These are phyloP conservation scores for Crucibulum laeve DNA, from an alignment of 768 basidiomycete species.

Conservation along the genomic window DNA sequence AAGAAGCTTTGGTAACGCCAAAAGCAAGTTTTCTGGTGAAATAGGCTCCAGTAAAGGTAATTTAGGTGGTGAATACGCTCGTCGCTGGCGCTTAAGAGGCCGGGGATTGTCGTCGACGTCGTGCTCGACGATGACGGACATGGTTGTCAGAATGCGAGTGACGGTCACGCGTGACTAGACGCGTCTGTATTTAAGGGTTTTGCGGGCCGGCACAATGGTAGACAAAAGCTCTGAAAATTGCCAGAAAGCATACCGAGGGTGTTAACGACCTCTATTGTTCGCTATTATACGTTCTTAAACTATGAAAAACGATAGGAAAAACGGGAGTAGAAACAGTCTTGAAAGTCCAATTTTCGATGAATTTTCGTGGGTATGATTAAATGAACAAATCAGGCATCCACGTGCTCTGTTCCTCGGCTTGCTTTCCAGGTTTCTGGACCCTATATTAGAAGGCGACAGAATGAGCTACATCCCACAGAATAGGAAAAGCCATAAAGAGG, in stretches of 20 bases:
- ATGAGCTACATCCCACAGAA: too few relatives aligned
- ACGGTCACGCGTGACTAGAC: background rate
- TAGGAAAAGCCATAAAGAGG: background rate
- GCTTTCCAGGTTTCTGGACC: constrained; percentile 1
- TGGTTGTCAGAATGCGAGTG: background rate
- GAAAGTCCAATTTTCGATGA: too few relatives aligned
- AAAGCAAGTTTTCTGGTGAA: constrained; percentile 44
- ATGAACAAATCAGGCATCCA: too few relatives aligned
- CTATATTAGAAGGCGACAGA: background rate
- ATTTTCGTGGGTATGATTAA: too few relatives aligned
- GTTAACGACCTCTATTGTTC: too few relatives aligned
- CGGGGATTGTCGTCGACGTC: constrained; percentile 5
- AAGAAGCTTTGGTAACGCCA: constrained; percentile 58
- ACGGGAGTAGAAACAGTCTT: too few relatives aligned
- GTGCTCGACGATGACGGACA: background rate
- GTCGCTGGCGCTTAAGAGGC: constrained; percentile 8
- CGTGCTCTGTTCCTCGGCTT: constrained; percentile 1
- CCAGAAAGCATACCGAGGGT: too few relatives aligned
- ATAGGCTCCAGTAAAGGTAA: constrained; percentile 13
- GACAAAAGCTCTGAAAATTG: too few relatives aligned
- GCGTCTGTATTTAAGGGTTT: background rate
- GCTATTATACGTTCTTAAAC: too few relatives aligned
- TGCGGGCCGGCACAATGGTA: too few relatives aligned
- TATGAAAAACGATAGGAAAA: too few relatives aligned
- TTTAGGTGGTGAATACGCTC: background rate